phyloP scores from a whole-genome alignment of 2,329 filamentous ascomycete species.

The Cordyceps militaris region DNA sequence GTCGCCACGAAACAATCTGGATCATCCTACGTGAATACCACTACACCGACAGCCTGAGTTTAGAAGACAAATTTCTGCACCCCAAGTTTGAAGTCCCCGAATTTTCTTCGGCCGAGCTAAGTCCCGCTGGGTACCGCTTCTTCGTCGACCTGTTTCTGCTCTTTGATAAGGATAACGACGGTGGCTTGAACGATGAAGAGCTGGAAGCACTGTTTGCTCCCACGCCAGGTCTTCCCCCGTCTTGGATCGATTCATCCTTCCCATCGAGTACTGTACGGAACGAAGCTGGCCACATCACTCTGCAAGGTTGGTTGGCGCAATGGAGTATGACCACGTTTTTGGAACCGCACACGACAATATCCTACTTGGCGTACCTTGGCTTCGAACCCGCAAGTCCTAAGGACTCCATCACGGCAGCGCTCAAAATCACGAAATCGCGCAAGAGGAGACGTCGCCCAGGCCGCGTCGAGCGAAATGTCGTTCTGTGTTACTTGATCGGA shows the following conservation, averaged over 20 bases:
- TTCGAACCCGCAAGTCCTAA: slow-evolving; percentile 78
- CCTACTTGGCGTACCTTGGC: slow-evolving; percentile 92
- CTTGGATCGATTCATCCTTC: slow-evolving; percentile 84
- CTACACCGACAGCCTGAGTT: slow-evolving; percentile 88
- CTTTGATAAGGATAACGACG: slow-evolving; percentile 96
- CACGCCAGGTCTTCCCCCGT: slow-evolving; percentile 78
- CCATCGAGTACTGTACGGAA: slow-evolving; percentile 92
- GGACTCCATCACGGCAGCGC: slow-evolving; percentile 69
- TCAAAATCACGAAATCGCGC: slow-evolving; percentile 88
- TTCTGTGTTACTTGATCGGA: slow-evolving; percentile 87
- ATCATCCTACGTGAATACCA: slow-evolving; percentile 91
- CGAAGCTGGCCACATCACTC: slow-evolving; percentile 87
- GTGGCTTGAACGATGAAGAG: slow-evolving; percentile 81
- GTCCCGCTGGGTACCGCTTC: slow-evolving; percentile 90
- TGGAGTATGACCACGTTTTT: slow-evolving; percentile 99
- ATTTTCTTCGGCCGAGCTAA: slow-evolving; percentile 86
- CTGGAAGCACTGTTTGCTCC: slow-evolving; percentile 83
- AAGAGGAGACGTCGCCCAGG: slow-evolving; percentile 77
- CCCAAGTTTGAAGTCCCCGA: slow-evolving; percentile 93
- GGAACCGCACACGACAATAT: slow-evolving; percentile 88
- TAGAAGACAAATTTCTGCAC: slow-evolving; percentile 85
- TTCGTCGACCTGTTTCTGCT: slow-evolving; percentile 94
- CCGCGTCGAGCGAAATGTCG: slow-evolving; percentile 86
- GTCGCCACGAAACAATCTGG: slow-evolving; percentile 97
- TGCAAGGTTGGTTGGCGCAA: slow-evolving; percentile 96